These are phyloP conservation scores for Hanseniaspora nectarophila DNA, from an alignment of 805 yeast genomes.

Conservation along the genomic window DNA sequence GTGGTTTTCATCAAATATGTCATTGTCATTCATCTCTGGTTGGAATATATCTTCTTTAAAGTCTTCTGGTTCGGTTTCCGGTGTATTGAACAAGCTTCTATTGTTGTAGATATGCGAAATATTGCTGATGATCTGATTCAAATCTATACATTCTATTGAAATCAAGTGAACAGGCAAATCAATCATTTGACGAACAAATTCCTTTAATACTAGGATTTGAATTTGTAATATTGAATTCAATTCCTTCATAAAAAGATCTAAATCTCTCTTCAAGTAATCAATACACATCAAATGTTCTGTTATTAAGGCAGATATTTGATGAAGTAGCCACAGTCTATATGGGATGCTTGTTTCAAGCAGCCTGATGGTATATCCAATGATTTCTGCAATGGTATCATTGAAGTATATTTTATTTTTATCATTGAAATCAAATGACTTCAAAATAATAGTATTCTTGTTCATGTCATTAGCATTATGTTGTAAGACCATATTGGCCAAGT, in stretches of 20 bases:
- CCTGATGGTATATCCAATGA: not conserved
- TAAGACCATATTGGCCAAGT: not conserved
- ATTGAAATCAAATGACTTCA: not conserved
- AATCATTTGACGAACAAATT: slow-evolving; percentile 8
- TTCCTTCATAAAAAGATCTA: slow-evolving; percentile 3
- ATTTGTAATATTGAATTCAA: slow-evolving; percentile 3
- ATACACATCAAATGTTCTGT: slow-evolving; percentile 6
- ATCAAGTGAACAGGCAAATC: not conserved
- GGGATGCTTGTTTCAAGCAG: slow-evolving; percentile 7
- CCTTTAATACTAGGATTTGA: slow-evolving; percentile 1
- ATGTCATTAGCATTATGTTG: not conserved
- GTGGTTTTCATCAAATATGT: not conserved
- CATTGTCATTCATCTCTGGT: not conserved
- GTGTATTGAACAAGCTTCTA: not conserved
- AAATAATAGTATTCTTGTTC: not conserved
- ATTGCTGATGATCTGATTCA: slow-evolving; percentile 8
- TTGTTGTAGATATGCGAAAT: slow-evolving; percentile 7
- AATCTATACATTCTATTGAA: slow-evolving; percentile 3
- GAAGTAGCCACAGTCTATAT: slow-evolving; percentile 13
- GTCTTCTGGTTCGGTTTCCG: not conserved
- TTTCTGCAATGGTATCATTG: not conserved
- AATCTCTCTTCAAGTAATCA: slow-evolving; percentile 5
- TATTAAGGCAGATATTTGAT: slow-evolving; percentile 6
- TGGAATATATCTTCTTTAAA: not conserved
- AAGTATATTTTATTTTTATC: not conserved